Base-by-base conservation (phyloP, 2,329 filamentous ascomycete species). In the Albophoma yamanashiensis region DNA sequence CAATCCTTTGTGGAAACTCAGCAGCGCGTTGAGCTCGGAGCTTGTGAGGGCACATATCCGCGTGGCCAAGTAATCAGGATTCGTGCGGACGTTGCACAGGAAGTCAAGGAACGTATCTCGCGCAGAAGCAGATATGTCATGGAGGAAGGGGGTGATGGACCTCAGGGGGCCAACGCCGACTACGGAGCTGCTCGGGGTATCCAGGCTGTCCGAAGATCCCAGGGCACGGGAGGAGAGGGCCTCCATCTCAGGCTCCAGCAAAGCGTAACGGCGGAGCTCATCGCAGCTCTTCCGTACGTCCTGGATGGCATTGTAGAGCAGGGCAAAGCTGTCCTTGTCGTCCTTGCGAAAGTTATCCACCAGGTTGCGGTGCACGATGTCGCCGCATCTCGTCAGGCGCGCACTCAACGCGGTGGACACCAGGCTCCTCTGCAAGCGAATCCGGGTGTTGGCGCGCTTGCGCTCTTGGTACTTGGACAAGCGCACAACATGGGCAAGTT, bases 1-100 rank as follows among this genome's bases (percentile, higher is more conserved):
- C 76, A 91, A 80, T 64, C 85, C 84, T 70, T 91, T 87, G 72
- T 92, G 88, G 65, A 91, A 91, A 58, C 86, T 86, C 55, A 91
- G 87, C 64, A 99, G 81, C 60, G 87, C 82, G 66, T 87, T 84
- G 59, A 97, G 81, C 74, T 97, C 92, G 63, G 85, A 77, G 61
- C 87, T 84, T 59, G 86, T 87, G 65, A 99, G 79, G 67, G 84
- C 86, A 71, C 86, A 86, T 64, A 99, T 82, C 64, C 92, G 85
- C 64, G 89, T 86, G 68, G 93, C 91, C 72, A 99, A 74, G 74
- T 95, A 97, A 68, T 92, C 87, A 43, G 91, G 87, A 71, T 96
- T 92, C 64, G 89, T 92, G 67, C 93, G 86, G 63, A 97, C 83
- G 73, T 91, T 85, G 56, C 85, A 87, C 67, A 97, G 76, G 69